Percentiles rank a stretch among this genome's conserved stretches.
These are phyloP conservation scores for Leucoagaricus sp. DNA, from an alignment of 1,284 basidiomycete genomes.

Conservation along the genomic window DNA sequence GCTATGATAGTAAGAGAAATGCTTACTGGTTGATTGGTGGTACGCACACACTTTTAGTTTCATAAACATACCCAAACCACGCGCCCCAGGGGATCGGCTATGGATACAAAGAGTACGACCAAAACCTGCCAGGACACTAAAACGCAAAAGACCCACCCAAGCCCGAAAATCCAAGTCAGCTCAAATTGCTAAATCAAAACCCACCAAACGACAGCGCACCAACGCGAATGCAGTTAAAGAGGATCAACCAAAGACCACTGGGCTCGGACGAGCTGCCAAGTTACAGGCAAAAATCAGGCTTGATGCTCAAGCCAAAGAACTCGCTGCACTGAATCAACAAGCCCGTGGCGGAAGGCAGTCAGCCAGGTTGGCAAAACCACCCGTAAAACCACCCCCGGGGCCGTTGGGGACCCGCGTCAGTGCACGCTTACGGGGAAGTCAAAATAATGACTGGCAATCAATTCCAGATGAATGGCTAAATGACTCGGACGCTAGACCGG, in stretches of 20 bases:
- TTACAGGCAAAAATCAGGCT: slow-evolving; percentile 68
- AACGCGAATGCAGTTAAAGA: slow-evolving; percentile 1
- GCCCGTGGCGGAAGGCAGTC: slow-evolving; percentile 19
- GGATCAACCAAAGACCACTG: slow-evolving; percentile 23
- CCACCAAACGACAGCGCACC: slow-evolving; percentile 17
- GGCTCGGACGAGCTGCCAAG: slow-evolving; percentile 63
- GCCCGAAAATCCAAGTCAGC: slow-evolving; percentile 9
- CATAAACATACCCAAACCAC: neutral
- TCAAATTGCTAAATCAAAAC: neutral
- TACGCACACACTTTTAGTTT: slow-evolving; percentile 28
- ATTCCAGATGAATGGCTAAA: slow-evolving; percentile 76
- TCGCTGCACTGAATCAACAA: slow-evolving; percentile 62
- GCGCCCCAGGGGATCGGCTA: slow-evolving; percentile 63
- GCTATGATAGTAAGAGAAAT: slow-evolving; percentile 80
- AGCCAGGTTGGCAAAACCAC: slow-evolving; percentile 2
- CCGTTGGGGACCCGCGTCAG: slow-evolving; percentile 64
- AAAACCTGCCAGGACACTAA: slow-evolving; percentile 47
- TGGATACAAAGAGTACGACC: slow-evolving; percentile 82
- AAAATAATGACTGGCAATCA: slow-evolving; percentile 74
- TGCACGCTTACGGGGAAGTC: slow-evolving; percentile 58
- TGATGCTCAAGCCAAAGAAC: slow-evolving; percentile 66
- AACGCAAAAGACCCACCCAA: slow-evolving; percentile 54
- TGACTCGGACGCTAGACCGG: slow-evolving; percentile 22
- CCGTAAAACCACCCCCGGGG: slow-evolving; percentile 25
- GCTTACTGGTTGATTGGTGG: slow-evolving; percentile 89